Evolutionary conservation across 1,139 yeast species (phyloP).

Genomic region (Geotrichum aggregatum): DNA sequence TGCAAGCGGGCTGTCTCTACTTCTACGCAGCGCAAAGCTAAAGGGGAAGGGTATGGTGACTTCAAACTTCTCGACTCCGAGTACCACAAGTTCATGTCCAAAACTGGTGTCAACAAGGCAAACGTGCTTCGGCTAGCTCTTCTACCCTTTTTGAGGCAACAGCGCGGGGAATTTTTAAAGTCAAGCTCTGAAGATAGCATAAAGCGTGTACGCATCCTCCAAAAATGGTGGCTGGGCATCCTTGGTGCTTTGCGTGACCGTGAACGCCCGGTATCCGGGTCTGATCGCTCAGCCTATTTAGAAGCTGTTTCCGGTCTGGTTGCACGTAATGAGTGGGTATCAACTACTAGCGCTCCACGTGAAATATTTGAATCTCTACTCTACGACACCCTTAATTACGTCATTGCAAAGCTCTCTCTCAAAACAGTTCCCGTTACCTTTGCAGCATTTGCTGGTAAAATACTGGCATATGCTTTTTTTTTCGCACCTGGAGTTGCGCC

Average conservation of each 20-base stretch:
- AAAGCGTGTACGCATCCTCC: slow-evolving; percentile 40
- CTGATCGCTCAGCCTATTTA: slow-evolving; percentile 65
- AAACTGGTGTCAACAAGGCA: slow-evolving; percentile 55
- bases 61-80: slow-evolving; percentile 32
- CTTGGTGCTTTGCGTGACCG: slow-evolving; percentile 43
- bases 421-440: slow-evolving; percentile 57
- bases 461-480: slow-evolving; percentile 64
- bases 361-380: slow-evolving; percentile 27
- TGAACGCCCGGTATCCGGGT: slow-evolving; percentile 40
- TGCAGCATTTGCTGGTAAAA: slow-evolving; percentile 73
- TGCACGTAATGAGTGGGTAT: slow-evolving; percentile 60
- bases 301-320: slow-evolving; percentile 70
- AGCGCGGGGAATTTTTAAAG: slow-evolving; percentile 26
- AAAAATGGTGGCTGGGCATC: slow-evolving; percentile 65
- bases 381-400: slow-evolving; percentile 53
- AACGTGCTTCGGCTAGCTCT: slow-evolving; percentile 65
- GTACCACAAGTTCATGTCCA: slow-evolving; percentile 38
- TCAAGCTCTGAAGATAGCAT: slow-evolving; percentile 17
- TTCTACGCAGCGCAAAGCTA: neutral
- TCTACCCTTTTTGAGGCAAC: slow-evolving; percentile 57
- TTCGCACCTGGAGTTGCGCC: slow-evolving; percentile 58
- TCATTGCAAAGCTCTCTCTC: slow-evolving; percentile 50
- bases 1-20: neutral
- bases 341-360: neutral
- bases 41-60: slow-evolving; percentile 21